Base-by-base conservation (phyloP, 2,329 filamentous ascomycete species). In the Epichloe gansuensis region DNA sequence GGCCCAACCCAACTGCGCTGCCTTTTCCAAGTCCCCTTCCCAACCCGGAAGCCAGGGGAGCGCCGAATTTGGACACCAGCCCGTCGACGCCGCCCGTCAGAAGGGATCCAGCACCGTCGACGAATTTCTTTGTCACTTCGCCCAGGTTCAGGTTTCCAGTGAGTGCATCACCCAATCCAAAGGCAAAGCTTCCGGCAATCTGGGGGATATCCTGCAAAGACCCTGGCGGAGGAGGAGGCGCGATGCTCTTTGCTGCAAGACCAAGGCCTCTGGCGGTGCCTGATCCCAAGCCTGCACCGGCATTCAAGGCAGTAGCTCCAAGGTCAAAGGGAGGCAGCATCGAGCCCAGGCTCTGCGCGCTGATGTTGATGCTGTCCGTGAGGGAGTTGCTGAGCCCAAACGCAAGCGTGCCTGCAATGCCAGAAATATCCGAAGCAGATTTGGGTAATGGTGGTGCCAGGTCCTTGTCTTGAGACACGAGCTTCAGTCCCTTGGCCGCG, bases 21-120 rank as follows among this genome's bases (percentile, higher is more conserved):
- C 63, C 63, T 36, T 55, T 49, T 3, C 63, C 63, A 0, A 65
- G 47, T 0, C 63, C 63, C 35, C 56, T 60, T 23, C 63, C 63
- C n/a, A 65, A 53, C 1, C 63, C 63, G 0, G 59, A 55, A 1
- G 60, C 63, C 5, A 60, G 60, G 2, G 58, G 56, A 0, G 58
- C 40, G 6, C 46, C 55, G n/a, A 53, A 52, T 15, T 46, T 54
- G 23, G 42, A 44, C n/a, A 56, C 23, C 40, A 54, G 8, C 2
- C 48, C 46, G 11, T 42, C 39, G 2, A 49, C n/a, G 40, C 42
- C 49, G 8, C 44, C 44, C 3, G 21, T 41, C 4, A 51, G 7
- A 34, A 27, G 6, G 21, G 25, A 21, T 34, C 45, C 36, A 25
- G 17, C 31, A n/a, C 27, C 25, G 50, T 39, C 3, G 40, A 23